phyloP scores from a whole-genome alignment of 805 yeast species.

The Huiozyma naganishii region DNA sequence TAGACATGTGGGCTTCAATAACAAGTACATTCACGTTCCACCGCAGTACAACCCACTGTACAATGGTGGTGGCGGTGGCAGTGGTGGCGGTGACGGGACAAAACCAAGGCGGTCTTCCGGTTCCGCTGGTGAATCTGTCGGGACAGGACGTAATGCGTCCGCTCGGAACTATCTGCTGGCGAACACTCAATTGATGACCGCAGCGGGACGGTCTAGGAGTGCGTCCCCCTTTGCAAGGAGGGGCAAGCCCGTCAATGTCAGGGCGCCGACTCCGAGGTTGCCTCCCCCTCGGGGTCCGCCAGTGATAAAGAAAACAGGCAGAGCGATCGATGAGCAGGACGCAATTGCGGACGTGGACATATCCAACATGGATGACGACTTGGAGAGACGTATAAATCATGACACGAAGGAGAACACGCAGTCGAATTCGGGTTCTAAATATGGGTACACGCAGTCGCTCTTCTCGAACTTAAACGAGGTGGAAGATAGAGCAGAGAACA shows the following conservation, averaged over 20 bases:
- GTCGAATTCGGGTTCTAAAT: slow-evolving; percentile 23
- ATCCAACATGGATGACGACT: slow-evolving; percentile 10
- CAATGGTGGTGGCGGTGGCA: neutral
- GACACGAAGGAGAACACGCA: slow-evolving; percentile 22
- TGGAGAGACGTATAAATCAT: slow-evolving; percentile 12
- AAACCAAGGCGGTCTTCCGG: neutral
- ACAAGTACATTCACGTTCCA: slow-evolving; percentile 22
- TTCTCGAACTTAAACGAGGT: slow-evolving; percentile 27
- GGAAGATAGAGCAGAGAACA: slow-evolving; percentile 21
- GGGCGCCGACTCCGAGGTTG: slow-evolving; percentile 3
- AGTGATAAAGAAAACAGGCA: slow-evolving; percentile 7
- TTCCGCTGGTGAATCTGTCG: neutral
- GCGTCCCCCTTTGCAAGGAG: slow-evolving; percentile 7
- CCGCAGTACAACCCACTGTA: slow-evolving; percentile 25
- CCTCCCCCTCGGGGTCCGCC: slow-evolving; percentile 23
- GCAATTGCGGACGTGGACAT: slow-evolving; percentile 16
- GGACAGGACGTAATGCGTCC: neutral
- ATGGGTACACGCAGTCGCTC: slow-evolving; percentile 23
- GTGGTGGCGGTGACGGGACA: neutral
- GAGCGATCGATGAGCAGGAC: slow-evolving; percentile 10
- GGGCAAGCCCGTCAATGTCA: neutral
- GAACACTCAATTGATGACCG: neutral
- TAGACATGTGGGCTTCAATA: slow-evolving; percentile 14
- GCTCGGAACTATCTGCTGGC: neutral
- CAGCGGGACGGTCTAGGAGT: slow-evolving; percentile 7